Conservation (phyloP, 371 early-diverging fungal genomes). For the Parasitella parasitica region DNA sequence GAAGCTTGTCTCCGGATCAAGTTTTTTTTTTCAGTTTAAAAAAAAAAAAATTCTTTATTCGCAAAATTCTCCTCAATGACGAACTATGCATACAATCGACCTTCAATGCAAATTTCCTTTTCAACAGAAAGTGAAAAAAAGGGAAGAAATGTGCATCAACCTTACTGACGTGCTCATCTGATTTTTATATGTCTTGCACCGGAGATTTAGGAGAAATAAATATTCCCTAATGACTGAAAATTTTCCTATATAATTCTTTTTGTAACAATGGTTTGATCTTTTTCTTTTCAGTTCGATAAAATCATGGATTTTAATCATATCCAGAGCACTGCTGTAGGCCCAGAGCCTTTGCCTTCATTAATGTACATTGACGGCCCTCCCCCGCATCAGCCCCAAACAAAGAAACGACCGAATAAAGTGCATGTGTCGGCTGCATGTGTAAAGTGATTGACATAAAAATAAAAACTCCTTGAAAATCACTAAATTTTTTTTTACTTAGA, state of each 20-base stretch:
- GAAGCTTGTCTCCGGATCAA: too few relatives aligned
- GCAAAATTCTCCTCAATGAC: too few relatives aligned
- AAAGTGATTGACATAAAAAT: neutral
- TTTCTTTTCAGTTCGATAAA: neutral
- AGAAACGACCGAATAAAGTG: slow-evolving; percentile 6
- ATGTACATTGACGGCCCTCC: slow-evolving; percentile 6
- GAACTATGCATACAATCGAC: neutral
- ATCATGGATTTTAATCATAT: slow-evolving; percentile 2
- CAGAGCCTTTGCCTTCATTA: neutral
- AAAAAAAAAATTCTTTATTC: too few relatives aligned
- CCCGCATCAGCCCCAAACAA: neutral
- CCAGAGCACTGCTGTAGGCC: neutral
- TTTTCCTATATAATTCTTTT: neutral
- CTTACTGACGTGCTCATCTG: neutral
- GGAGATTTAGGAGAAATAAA: slow-evolving; percentile 8
- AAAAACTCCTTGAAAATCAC: neutral
- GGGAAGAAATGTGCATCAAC: neutral
- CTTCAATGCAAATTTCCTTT: neutral
- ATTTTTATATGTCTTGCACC: neutral
- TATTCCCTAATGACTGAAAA: neutral
- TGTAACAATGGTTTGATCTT: neutral
- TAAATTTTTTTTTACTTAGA: slow-evolving; percentile 1
- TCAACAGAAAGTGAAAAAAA: neutral
- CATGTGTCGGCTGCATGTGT: slow-evolving; percentile 24
- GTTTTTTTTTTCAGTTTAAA: too few relatives aligned